phyloP scores from a whole-genome alignment of 768 basidiomycete species.

The Lentinus tigrinus region DNA sequence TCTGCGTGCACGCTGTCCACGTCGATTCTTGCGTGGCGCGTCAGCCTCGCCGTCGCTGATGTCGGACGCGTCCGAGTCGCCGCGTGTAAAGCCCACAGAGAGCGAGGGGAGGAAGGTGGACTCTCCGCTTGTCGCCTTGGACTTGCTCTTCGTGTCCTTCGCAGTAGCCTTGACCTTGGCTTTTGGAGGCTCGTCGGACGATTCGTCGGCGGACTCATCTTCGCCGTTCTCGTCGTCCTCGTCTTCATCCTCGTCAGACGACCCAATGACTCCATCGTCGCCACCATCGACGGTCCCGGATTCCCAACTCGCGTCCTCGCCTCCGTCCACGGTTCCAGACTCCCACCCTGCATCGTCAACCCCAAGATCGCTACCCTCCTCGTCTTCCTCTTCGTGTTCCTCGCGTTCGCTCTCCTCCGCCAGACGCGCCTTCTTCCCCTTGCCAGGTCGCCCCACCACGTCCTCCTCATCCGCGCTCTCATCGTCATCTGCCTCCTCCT shows the following conservation, averaged over 20 bases:
- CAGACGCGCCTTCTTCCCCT: slow-evolving; percentile 10
- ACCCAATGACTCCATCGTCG: slow-evolving; percentile 12
- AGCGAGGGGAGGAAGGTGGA: slow-evolving; percentile 87
- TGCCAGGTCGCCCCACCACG: slow-evolving; percentile 19
- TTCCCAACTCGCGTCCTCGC: slow-evolving; percentile 34
- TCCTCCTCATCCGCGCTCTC: slow-evolving; percentile 21
- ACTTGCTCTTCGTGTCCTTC: slow-evolving; percentile 17
- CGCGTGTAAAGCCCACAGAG: slow-evolving; percentile 79
- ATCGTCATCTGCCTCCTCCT: slow-evolving; percentile 20
- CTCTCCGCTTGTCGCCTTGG: slow-evolving; percentile 29
- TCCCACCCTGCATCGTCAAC: slow-evolving; percentile 48
- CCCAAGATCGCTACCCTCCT: slow-evolving; percentile 38
- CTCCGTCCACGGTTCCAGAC: slow-evolving; percentile 42
- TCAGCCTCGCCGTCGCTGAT: slow-evolving; percentile 63
- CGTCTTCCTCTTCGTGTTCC: slow-evolving; percentile 27
- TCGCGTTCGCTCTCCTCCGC: background rate
- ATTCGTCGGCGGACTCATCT: slow-evolving; percentile 3
- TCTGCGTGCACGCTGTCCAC: slow-evolving; percentile 91
- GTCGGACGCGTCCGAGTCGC: slow-evolving; percentile 78
- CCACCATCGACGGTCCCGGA: slow-evolving; percentile 28
- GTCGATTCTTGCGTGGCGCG: slow-evolving; percentile 65
- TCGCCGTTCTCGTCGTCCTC: slow-evolving; percentile 23
- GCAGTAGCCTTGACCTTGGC: slow-evolving; percentile 8
- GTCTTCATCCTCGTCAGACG: slow-evolving; percentile 20
- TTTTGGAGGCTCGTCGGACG: slow-evolving; percentile 7